phyloP scores from a whole-genome alignment of 345 rosid genomes.

The Acer saccharum region DNA sequence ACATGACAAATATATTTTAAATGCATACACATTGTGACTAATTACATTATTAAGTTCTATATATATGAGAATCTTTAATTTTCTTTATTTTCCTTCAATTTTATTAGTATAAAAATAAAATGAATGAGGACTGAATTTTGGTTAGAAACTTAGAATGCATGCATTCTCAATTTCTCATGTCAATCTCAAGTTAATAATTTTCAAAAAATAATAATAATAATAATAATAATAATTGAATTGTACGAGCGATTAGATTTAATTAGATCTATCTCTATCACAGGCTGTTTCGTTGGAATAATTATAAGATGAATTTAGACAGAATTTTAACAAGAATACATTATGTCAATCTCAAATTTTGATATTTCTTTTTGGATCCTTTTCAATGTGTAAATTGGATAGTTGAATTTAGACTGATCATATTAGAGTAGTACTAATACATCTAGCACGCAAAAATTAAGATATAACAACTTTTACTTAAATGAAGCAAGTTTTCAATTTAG shows the following conservation, averaged over 20 bases:
- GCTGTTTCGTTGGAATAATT: too few species aligned
- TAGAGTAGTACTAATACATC: too few species aligned
- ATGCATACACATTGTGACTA: background rate
- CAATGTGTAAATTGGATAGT: too few species aligned
- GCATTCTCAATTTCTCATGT: background rate
- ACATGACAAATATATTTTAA: background rate
- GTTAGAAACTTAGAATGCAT: background rate
- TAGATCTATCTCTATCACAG: too few species aligned
- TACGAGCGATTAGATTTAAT: background rate
- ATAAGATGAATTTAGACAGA: background rate
- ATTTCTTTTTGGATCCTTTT: background rate
- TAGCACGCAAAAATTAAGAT: too few species aligned
- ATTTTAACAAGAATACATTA: background rate
- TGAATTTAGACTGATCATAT: too few species aligned
- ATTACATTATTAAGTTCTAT: background rate
- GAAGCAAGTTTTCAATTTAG: too few species aligned
- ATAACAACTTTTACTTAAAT: too few species aligned
- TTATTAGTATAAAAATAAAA: background rate
- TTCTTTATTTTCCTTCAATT: background rate
- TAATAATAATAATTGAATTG: background rate
- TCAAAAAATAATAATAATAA: too few species aligned
- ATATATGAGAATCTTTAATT: background rate
- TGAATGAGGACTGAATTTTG: background rate
- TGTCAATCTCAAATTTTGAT: background rate
- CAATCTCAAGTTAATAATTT: background rate